Percentiles rank a stretch among this genome's conserved stretches.
These are phyloP conservation scores for Petunia hybrid DNA, from an alignment of 305 asterid species.

Conservation along the genomic window DNA sequence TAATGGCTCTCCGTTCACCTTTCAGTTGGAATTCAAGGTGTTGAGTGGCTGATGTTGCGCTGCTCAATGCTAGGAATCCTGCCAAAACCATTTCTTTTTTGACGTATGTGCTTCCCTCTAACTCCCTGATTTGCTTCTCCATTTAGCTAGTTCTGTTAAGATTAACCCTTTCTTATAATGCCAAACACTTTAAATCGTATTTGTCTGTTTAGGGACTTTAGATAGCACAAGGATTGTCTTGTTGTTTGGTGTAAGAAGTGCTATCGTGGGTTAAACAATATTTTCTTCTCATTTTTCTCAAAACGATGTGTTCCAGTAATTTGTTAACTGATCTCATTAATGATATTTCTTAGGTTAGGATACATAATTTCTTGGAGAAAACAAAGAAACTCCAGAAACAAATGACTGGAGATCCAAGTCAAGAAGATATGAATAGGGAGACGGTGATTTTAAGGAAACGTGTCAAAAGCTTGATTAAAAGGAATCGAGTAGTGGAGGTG, in stretches of 20 bases:
- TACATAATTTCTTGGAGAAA: slow-evolving; percentile 85
- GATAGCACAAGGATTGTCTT: background rate
- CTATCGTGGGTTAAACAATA: background rate
- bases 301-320: background rate
- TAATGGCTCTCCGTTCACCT: slow-evolving; percentile 24
- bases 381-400: slow-evolving; percentile 49
- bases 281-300: background rate
- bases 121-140: slow-evolving; percentile 25
- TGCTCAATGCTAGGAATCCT: slow-evolving; percentile 31
- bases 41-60: slow-evolving; percentile 31
- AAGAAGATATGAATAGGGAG: slow-evolving; percentile 57
- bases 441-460: slow-evolving; percentile 66
- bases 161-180: background rate
- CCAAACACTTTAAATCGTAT: background rate
- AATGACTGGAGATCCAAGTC: slow-evolving; percentile 49
- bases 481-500: slow-evolving; percentile 67
- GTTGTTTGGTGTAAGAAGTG: slow-evolving; percentile 14
- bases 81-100: slow-evolving; percentile 22
- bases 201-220: slow-evolving; percentile 1
- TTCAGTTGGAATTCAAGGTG: slow-evolving; percentile 27
- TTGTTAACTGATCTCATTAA: slow-evolving; percentile 8
- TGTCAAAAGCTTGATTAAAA: slow-evolving; percentile 70
- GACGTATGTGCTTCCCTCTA: slow-evolving; percentile 25
- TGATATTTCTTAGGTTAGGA: slow-evolving; percentile 64
- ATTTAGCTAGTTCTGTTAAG: background rate